Percentiles rank a stretch among this genome's conserved stretches.
Evolutionary conservation across 2,329 filamentous ascomycete genomes (phyloP).

Genomic region (Rhexocercosporidium sp.): DNA sequence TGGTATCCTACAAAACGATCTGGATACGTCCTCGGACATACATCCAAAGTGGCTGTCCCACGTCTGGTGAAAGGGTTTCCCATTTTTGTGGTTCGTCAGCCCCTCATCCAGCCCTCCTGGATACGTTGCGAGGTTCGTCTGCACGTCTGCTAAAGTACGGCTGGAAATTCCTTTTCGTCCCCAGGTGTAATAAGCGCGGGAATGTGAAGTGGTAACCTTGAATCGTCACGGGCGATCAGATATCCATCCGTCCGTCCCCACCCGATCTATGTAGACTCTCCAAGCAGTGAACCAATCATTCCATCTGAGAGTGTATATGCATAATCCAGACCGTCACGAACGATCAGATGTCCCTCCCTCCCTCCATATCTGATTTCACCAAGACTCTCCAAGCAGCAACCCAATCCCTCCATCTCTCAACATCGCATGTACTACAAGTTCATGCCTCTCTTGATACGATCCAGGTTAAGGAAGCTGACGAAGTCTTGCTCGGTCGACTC

Average conservation of each 20-base stretch:
- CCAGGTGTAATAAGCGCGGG: not conserved
- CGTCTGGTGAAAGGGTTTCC: not conserved
- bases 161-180: slow-evolving; percentile 1
- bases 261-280: not conserved
- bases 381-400: not conserved
- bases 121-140: not conserved
- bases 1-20: not conserved
- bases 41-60: not conserved
- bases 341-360: not conserved
- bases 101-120: slow-evolving; percentile 3
- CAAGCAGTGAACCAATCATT: not conserved
- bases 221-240: not conserved
- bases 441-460: not conserved
- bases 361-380: not conserved
- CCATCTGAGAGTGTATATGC: not conserved
- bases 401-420: not conserved
- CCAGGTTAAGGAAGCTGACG: not conserved
- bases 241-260: not conserved
- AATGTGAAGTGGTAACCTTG: not conserved
- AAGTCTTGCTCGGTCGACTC: not conserved
- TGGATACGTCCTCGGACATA: not conserved
- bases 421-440: not conserved
- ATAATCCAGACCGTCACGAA: not conserved
- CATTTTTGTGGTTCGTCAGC: not conserved
- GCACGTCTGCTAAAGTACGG: not conserved